Evolutionary conservation across 495 filamentous ascomycete species (phyloP), one percentile per base, ranked within the genome.

Genomic region (Lophiostoma macrostomum): DNA sequence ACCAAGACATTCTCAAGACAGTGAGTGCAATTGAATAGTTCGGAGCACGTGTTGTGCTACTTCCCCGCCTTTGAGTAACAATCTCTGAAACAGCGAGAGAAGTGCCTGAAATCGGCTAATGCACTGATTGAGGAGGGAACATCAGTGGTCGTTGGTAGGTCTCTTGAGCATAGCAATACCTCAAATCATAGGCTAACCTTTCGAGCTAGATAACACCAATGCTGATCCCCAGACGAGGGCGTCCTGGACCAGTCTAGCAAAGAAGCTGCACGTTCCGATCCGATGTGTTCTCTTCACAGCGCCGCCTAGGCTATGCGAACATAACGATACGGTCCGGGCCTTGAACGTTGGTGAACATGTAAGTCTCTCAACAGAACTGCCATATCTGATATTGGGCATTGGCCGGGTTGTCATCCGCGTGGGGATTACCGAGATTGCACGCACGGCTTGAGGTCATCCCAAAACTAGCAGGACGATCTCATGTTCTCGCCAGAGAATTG

Each of bases 1-100:
- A 96, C 57, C 91, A 96, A 70, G 94, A 97, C 71, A 77, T 73
- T 3, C 71, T 96, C n/a, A 96, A 95, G 68, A 83, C 83, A 20
- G 84, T 87, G 71, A 14, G 63, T 58, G 14, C 39, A 24, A 8
- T 48, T 14, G 14, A 22, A 45, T 12, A 13, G 2, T 22, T 44
- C 10, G 23, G 16, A 51, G 37, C 50, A 50, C 44, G 35, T 53
- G 37, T 27, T 42, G 42, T 42, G 14, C 43, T 24, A 45, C 35
- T 27, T 44, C 47, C 27, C 49, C 55, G 53, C 51, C 42, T 23
- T 49, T 60, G 59, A 61, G 59, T 65, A 58, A 66, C 56, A 41
- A 41, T n/a, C n/a, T 30, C 53, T 56, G 54, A 53, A 56, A 61
- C 50, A 87, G 83, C 79, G 83, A 56, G 83, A 88, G 16, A 95